Percentiles rank a stretch among this genome's conserved stretches.
Evolutionary conservation across 495 filamentous ascomycete species (phyloP).

Genomic region (Penicillium coprophilum): DNA sequence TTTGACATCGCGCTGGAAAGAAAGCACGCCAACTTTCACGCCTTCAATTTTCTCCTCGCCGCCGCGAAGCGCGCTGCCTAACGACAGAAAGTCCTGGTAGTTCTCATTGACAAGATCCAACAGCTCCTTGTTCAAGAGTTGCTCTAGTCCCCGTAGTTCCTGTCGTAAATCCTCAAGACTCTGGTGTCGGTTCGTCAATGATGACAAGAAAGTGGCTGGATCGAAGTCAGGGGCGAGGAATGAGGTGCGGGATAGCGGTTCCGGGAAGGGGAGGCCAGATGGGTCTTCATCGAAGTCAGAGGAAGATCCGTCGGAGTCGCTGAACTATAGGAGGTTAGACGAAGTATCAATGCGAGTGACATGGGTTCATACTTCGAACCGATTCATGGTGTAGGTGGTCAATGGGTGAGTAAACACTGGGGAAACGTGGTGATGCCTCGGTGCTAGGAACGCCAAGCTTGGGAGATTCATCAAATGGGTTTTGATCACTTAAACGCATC

Average conservation of each 20-base stretch:
- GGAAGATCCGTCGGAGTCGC: constrained; percentile 50
- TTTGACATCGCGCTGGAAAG: constrained; percentile 77
- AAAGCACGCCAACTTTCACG: constrained; percentile 80
- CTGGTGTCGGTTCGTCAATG: constrained; percentile 82
- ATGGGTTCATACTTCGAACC: constrained; percentile 22
- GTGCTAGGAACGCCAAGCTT: not conserved
- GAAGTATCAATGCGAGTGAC: not conserved
- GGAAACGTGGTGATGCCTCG: constrained; percentile 16
- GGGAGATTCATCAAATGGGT: not conserved
- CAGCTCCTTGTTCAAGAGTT: constrained; percentile 76
- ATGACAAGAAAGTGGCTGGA: constrained; percentile 78
- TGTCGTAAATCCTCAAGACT: constrained; percentile 90
- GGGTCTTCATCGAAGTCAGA: constrained; percentile 62
- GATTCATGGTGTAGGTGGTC: constrained; percentile 26
- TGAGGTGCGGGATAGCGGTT: constrained; percentile 71
- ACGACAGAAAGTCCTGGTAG: constrained; percentile 82
- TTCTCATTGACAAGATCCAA: constrained; percentile 92
- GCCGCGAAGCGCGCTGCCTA: constrained; percentile 78
- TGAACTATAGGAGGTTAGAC: constrained; percentile 37
- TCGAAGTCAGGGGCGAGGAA: constrained; percentile 80
- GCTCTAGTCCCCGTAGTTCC: constrained; percentile 75
- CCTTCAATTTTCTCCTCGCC: constrained; percentile 93
- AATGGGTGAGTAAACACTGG: constrained; percentile 4
- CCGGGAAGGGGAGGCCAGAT: constrained; percentile 76
- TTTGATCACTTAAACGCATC: too few relatives aligned